Conservation (phyloP, 2,329 filamentous ascomycete genomes). For the Aspergillus novoparasiticus region DNA sequence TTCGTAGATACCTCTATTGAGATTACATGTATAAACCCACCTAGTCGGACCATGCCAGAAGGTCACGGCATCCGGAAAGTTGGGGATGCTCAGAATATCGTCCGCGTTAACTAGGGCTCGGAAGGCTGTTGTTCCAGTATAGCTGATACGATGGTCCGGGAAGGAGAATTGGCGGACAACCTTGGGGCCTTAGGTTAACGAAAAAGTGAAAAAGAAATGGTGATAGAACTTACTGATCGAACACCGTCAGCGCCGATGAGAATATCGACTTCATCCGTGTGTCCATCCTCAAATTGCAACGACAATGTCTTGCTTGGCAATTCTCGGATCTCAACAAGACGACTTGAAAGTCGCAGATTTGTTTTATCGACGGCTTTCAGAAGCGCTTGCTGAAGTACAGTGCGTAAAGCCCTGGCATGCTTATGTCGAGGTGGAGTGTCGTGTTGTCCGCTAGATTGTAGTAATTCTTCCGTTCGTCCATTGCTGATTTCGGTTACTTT, state of each 20-base stretch:
- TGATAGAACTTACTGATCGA: constrained; percentile 8
- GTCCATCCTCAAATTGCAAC: constrained; percentile 11
- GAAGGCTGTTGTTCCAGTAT: constrained; percentile 17
- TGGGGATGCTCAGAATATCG: constrained; percentile 11
- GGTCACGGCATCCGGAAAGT: constrained; percentile 13
- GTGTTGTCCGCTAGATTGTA: constrained; percentile 6
- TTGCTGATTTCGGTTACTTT: neutral
- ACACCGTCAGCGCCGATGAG: constrained; percentile 19
- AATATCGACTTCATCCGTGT: constrained; percentile 11
- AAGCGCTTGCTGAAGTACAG: constrained; percentile 15
- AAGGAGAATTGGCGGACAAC: constrained; percentile 16
- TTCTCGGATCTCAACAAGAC: constrained; percentile 4
- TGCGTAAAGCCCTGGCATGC: constrained; percentile 14
- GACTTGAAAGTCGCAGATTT: constrained; percentile 7
- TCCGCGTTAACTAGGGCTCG: constrained; percentile 12
- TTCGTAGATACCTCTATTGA: constrained; percentile 15
- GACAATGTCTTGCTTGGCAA: neutral
- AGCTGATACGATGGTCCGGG: constrained; percentile 13
- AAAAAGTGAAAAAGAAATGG: accelerated
- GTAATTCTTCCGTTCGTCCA: constrained; percentile 15
- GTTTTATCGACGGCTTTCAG: constrained; percentile 6
- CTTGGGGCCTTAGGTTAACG: neutral
- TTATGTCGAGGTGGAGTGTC: constrained; percentile 12
- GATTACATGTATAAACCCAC: constrained; percentile 18
- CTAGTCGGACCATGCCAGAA: constrained; percentile 19